Evolutionary conservation across 2,329 filamentous ascomycete species (phyloP).

Genomic region (Fusarium odoratissimum): DNA sequence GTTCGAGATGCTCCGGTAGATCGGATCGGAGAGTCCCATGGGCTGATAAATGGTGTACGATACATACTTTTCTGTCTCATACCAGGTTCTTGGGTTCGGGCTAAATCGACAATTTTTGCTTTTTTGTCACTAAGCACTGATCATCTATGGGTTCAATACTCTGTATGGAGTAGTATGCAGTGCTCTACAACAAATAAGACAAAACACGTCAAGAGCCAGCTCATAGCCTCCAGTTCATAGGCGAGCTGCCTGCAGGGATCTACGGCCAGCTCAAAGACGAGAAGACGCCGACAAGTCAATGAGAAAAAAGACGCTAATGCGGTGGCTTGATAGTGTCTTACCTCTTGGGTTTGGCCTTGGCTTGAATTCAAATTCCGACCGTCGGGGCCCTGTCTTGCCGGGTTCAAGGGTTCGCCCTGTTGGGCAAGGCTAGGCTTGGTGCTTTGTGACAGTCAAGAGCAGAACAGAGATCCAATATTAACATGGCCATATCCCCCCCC

Average conservation of each 20-base stretch:
- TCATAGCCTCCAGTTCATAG: constrained; percentile 23
- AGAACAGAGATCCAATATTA: constrained; percentile 34
- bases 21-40: constrained; percentile 26
- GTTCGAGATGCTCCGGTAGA: constrained; percentile 31
- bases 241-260: constrained; percentile 39
- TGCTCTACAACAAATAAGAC: constrained; percentile 18
- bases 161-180: neutral
- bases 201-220: constrained; percentile 33
- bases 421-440: constrained; percentile 3
- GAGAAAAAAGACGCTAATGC: constrained; percentile 31
- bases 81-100: constrained; percentile 4
- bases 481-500: constrained; percentile 30
- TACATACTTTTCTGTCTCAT: constrained; percentile 1
- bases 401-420: constrained; percentile 15
- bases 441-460: neutral
- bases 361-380: constrained; percentile 40
- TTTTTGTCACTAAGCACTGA: constrained; percentile 8
- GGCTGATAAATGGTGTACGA: constrained; percentile 9
- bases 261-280: neutral
- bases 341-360: constrained; percentile 30
- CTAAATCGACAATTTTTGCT: neutral
- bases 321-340: constrained; percentile 43
- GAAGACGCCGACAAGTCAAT: neutral
- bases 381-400: constrained; percentile 32
- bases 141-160: constrained; percentile 1